These are phyloP conservation scores for Hypoxylon trugodes DNA, from an alignment of 495 filamentous ascomycete genomes.

Conservation along the genomic window DNA sequence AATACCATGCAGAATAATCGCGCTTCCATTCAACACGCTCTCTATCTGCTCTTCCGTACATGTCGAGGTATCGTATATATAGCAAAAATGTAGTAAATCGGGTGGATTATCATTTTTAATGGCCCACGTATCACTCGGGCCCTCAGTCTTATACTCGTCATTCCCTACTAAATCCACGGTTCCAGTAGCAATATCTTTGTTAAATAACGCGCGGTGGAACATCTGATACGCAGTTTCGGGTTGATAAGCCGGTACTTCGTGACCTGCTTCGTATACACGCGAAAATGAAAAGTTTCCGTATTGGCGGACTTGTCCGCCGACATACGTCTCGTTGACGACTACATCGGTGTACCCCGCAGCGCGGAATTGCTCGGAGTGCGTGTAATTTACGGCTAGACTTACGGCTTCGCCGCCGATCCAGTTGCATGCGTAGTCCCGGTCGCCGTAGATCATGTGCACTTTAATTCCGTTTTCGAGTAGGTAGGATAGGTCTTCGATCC, in stretches of 20 bases:
- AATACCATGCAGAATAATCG: slow-evolving; percentile 57
- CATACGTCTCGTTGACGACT: slow-evolving; percentile 53
- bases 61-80: slow-evolving; percentile 61
- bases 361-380: slow-evolving; percentile 54
- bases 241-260: slow-evolving; percentile 76
- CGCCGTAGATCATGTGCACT: slow-evolving; percentile 72
- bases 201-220: slow-evolving; percentile 65
- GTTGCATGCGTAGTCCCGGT: slow-evolving; percentile 70
- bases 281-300: slow-evolving; percentile 74
- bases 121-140: slow-evolving; percentile 60
- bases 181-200: slow-evolving; percentile 70
- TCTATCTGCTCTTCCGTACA: slow-evolving; percentile 62
- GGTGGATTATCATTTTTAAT: slow-evolving; percentile 57
- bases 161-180: slow-evolving; percentile 59
- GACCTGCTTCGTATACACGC: slow-evolving; percentile 74
- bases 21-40: slow-evolving; percentile 55
- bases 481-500: slow-evolving; percentile 58
- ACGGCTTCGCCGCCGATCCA: slow-evolving; percentile 71
- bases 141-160: slow-evolving; percentile 57
- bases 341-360: slow-evolving; percentile 65
- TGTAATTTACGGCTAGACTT: slow-evolving; percentile 62
- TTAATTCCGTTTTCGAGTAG: slow-evolving; percentile 66
- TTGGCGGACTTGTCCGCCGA: slow-evolving; percentile 72
- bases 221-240: slow-evolving; percentile 68
- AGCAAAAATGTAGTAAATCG: slow-evolving; percentile 62